Evolutionary conservation across 345 rosid genomes (phyloP).

Genomic region (Arabidopsis suecica): DNA sequence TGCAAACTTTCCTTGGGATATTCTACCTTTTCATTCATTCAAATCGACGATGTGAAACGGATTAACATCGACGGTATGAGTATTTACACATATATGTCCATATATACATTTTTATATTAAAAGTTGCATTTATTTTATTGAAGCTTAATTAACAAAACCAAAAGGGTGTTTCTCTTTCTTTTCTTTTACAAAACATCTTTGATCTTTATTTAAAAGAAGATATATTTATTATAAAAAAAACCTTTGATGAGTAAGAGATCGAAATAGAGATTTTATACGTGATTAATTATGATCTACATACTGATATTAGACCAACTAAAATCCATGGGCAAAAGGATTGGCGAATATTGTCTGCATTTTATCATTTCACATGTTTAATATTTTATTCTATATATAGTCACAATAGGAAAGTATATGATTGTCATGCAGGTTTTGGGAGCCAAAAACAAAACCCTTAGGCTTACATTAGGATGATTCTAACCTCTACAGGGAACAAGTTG

Average conservation of each 20-base stretch:
- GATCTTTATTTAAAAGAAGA: background rate
- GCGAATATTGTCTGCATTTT: background rate
- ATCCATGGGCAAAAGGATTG: background rate
- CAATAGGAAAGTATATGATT: background rate
- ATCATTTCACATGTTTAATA: conserved; percentile 1
- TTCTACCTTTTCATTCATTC: background rate
- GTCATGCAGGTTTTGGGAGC: conserved; percentile 1
- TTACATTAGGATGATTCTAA: background rate
- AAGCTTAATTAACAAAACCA: background rate
- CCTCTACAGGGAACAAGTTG: background rate
- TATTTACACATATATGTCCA: background rate
- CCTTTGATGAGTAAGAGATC: too few relatives aligned
- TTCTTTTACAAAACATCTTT: background rate
- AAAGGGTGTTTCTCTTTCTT: background rate
- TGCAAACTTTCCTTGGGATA: conserved; percentile 43
- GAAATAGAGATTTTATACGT: background rate
- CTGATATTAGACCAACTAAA: conserved; percentile 5
- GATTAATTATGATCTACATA: background rate
- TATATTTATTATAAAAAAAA: background rate
- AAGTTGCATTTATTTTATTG: background rate
- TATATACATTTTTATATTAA: background rate
- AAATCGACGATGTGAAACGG: background rate
- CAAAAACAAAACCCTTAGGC: conserved; percentile 7
- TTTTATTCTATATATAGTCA: background rate
- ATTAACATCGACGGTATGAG: background rate